These are phyloP conservation scores for Casuarina equisetifolia DNA, from an alignment of 306 rosid species.

Conservation along the genomic window DNA sequence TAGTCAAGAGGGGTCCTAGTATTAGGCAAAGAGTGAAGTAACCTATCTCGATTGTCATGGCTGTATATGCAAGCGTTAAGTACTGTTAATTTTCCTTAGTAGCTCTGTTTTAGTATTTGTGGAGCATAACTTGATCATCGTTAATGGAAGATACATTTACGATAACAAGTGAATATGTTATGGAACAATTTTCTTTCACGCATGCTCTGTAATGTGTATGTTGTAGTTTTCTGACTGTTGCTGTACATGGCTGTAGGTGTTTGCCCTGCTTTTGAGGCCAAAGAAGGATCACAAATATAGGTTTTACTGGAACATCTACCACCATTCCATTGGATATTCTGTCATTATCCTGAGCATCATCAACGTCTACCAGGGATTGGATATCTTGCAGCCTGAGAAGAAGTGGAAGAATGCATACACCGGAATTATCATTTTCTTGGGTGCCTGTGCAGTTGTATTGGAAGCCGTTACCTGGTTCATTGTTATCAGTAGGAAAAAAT, in stretches of 20 bases:
- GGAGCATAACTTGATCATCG: neutral
- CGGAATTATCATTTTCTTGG: constrained; percentile 27
- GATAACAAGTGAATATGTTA: neutral
- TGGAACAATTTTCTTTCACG: neutral
- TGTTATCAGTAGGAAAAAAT: constrained; percentile 51
- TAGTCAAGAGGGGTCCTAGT: neutral
- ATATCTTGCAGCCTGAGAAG: constrained; percentile 56
- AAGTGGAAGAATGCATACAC: constrained; percentile 68
- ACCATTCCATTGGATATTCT: constrained; percentile 63
- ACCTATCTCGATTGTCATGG: neutral
- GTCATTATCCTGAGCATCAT: constrained; percentile 64
- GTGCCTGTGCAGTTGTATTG: constrained; percentile 61
- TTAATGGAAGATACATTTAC: neutral
- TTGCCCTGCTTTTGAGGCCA: constrained; percentile 92
- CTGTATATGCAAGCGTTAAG: too few relatives aligned
- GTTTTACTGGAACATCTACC: constrained; percentile 80
- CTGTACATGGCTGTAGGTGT: constrained; percentile 49
- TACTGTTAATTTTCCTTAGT: neutral
- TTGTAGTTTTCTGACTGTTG: neutral
- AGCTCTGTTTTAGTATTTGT: neutral
- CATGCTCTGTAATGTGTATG: neutral
- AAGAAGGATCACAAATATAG: constrained; percentile 89
- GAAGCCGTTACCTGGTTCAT: constrained; percentile 69
- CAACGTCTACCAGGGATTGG: constrained; percentile 68
- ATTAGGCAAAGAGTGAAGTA: neutral